phyloP scores from a whole-genome alignment of 208 protist genomes.

The Blechomonas ayalai region DNA sequence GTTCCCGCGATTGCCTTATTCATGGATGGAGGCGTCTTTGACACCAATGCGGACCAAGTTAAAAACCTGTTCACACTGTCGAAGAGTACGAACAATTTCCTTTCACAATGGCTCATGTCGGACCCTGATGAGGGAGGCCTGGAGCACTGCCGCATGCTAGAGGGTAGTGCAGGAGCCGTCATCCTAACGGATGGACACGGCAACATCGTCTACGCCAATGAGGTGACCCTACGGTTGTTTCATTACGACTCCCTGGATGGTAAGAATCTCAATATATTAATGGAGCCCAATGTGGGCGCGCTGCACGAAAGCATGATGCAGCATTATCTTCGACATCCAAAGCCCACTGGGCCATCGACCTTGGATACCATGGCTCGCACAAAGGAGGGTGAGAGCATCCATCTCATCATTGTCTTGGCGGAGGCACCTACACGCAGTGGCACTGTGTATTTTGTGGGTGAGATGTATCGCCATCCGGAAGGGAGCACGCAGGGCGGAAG shows the following conservation, averaged over 20 bases:
- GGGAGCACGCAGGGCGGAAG: too few relatives aligned
- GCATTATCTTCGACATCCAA: constrained; percentile 9
- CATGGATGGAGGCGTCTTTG: constrained; percentile 10
- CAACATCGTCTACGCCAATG: constrained; percentile 9
- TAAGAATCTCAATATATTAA: constrained; percentile 6
- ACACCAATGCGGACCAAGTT: not conserved
- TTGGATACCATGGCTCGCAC: not conserved
- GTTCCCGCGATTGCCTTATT: constrained; percentile 15
- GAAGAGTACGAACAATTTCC: not conserved
- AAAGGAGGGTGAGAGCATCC: constrained; percentile 3
- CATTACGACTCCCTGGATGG: constrained; percentile 6
- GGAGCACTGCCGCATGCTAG: not conserved
- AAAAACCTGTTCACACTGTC: not conserved
- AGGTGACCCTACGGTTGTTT: not conserved
- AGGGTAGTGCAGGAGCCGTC: not conserved
- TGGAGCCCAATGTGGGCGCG: constrained; percentile 6
- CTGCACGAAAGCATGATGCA: constrained; percentile 8
- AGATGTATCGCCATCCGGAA: not conserved
- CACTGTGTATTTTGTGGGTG: constrained; percentile 3
- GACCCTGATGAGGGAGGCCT: not conserved
- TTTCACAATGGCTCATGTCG: constrained; percentile 2
- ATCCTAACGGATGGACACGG: constrained; percentile 4
- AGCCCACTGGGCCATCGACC: not conserved
- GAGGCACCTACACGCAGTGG: constrained; percentile 1
- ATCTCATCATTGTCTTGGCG: not conserved